phyloP scores from a whole-genome alignment of 305 asterid species.

The Fraxinus velutina region DNA sequence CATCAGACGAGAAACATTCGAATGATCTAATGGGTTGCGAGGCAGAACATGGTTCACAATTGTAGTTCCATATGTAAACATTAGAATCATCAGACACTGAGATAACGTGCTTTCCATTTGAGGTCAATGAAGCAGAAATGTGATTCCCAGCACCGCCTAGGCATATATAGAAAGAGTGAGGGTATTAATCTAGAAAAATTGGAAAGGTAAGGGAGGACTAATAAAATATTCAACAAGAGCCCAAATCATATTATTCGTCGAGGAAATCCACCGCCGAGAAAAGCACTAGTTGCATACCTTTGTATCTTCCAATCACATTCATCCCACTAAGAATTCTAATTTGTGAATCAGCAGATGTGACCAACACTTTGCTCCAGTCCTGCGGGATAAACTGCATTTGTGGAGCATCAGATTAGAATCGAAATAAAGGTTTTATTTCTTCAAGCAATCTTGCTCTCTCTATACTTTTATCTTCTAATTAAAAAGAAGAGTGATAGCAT shows the following conservation, averaged over 20 bases:
- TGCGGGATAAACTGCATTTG: conserved; percentile 72
- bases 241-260: background rate
- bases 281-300: conserved; percentile 40
- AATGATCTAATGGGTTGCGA: conserved; percentile 44
- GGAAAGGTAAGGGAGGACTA: background rate
- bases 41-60: conserved; percentile 22
- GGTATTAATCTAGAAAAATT: background rate
- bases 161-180: conserved; percentile 26
- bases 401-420: background rate
- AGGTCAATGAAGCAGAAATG: conserved; percentile 43
- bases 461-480: background rate
- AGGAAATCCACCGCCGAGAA: background rate
- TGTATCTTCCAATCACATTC: conserved; percentile 63
- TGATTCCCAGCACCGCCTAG: conserved; percentile 41
- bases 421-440: background rate
- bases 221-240: background rate
- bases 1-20: conserved; percentile 62
- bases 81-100: conserved; percentile 56
- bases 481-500: background rate
- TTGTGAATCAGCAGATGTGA: conserved; percentile 78
- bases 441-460: background rate
- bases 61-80: conserved; percentile 54
- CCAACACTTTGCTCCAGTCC: conserved; percentile 69
- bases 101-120: conserved; percentile 47
- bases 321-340: conserved; percentile 58